Percentiles rank a stretch among this genome's conserved stretches.
phyloP scores from a whole-genome alignment of 2,329 filamentous ascomycete species.

The Periconia sp. region DNA sequence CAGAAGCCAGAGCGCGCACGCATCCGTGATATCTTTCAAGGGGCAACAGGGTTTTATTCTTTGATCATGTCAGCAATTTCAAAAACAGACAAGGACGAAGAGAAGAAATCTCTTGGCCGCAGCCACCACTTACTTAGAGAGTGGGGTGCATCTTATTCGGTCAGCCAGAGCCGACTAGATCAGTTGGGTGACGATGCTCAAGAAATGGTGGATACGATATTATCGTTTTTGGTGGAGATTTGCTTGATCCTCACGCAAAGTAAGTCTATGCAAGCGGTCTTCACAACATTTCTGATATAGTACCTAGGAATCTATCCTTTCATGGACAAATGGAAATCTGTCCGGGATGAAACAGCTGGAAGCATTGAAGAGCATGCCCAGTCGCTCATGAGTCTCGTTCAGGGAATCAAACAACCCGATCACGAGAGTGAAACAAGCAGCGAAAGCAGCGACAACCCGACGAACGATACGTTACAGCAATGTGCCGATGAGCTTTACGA shows the following conservation, averaged over 20 bases:
- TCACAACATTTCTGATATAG: no score
- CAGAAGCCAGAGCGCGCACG: neutral
- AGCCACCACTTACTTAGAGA: neutral
- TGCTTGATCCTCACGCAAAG: neutral
- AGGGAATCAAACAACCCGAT: neutral
- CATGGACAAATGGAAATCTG: neutral
- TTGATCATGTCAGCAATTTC: neutral
- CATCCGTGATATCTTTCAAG: neutral
- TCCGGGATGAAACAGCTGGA: neutral
- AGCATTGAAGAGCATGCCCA: neutral
- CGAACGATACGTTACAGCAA: neutral
- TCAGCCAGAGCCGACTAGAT: slow-evolving; percentile 1
- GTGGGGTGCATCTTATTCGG: slow-evolving; percentile 1
- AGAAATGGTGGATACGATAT: slow-evolving; percentile 3
- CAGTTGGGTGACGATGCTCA: neutral
- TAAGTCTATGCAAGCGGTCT: neutral
- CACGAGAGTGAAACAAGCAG: neutral
- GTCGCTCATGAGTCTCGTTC: neutral
- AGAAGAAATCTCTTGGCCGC: neutral
- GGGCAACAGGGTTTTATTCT: neutral
- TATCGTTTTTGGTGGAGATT: neutral
- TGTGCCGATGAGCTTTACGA: slow-evolving; percentile 2
- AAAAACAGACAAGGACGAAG: neutral
- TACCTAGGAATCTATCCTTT: neutral
- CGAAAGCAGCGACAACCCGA: neutral